phyloP scores from a whole-genome alignment of 192 early-diverging fungal species.

The Oehlia diaphana region DNA sequence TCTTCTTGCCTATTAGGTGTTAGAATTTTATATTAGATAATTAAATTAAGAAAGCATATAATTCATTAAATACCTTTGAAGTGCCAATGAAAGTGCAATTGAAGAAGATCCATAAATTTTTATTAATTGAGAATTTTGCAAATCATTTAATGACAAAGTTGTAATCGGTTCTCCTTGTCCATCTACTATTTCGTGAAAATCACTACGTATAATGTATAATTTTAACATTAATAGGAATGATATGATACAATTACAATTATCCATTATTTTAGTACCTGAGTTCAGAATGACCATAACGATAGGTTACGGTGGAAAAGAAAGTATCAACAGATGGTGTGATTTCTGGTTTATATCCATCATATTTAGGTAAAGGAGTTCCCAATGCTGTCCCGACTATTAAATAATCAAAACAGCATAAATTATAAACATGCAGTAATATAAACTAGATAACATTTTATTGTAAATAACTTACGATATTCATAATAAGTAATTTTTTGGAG shows the following conservation, averaged over 20 bases:
- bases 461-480: background rate
- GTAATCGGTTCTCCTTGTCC: background rate
- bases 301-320: constrained; percentile 7
- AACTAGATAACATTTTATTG: background rate
- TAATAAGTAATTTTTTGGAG: constrained; percentile 10
- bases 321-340: background rate
- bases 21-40: background rate
- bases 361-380: constrained; percentile 1
- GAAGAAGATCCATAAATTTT: background rate
- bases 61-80: background rate
- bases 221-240: background rate
- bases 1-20: background rate
- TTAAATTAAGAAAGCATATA: background rate
- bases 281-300: background rate
- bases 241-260: background rate
- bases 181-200: constrained; percentile 14
- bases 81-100: background rate
- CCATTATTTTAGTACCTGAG: background rate
- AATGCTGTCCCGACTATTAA: background rate
- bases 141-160: background rate
- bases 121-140: background rate
- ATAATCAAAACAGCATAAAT: background rate
- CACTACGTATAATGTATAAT: background rate
- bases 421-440: background rate
- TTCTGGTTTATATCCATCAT: background rate